Conservation (phyloP, 2,329 filamentous ascomycete genomes). For the Onygenales sp. region DNA sequence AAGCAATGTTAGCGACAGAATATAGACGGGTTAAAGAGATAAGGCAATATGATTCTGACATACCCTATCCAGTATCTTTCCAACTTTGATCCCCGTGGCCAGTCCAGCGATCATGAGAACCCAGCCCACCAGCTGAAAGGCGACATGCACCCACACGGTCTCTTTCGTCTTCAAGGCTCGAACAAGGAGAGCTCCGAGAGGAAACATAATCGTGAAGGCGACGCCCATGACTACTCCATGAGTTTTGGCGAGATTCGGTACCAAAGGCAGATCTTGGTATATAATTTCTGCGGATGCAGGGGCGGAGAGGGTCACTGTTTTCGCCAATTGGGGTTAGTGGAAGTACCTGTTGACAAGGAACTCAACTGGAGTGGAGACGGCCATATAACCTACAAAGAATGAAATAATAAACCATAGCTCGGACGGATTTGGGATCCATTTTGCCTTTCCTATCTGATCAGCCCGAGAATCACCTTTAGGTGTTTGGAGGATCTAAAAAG, state of each 20-base stretch:
- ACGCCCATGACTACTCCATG: constrained; percentile 19
- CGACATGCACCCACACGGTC: constrained; percentile 16
- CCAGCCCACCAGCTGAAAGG: constrained; percentile 18
- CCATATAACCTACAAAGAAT: too few relatives aligned
- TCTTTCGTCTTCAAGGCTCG: constrained; percentile 12
- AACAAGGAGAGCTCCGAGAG: constrained; percentile 17
- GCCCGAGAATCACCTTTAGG: too few relatives aligned
- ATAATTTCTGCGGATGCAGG: constrained; percentile 1
- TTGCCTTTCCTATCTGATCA: too few relatives aligned
- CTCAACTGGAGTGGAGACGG: too few relatives aligned
- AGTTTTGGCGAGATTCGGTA: constrained; percentile 11
- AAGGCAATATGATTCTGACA: not conserved
- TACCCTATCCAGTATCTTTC: constrained; percentile 15
- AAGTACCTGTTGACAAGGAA: too few relatives aligned
- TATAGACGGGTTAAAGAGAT: not conserved
- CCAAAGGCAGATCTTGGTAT: constrained; percentile 11
- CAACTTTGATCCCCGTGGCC: constrained; percentile 21
- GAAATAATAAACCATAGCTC: too few relatives aligned
- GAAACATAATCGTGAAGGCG: constrained; percentile 20
- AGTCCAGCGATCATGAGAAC: constrained; percentile 20
- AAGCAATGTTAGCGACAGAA: constrained; percentile 3
- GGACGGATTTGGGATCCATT: too few relatives aligned
- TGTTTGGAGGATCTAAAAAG: too few relatives aligned
- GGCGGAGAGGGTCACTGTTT: not conserved
- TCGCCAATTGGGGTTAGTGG: too few relatives aligned